Percentiles rank a stretch among this genome's conserved stretches.
phyloP scores from a whole-genome alignment of 1,284 basidiomycete species.

The Melampsora larici-populina region DNA sequence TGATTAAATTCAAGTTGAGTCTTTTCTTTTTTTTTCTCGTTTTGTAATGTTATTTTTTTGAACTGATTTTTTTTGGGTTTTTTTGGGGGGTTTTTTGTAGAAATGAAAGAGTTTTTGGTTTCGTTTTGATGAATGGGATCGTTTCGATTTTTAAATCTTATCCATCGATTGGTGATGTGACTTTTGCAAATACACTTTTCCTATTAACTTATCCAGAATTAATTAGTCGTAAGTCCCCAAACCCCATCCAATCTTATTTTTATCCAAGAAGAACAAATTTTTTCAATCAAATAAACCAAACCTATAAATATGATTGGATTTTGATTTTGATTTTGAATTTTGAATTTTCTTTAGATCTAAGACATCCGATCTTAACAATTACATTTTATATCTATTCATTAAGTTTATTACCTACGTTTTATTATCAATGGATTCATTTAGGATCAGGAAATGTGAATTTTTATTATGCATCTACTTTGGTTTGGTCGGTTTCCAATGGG shows the following conservation, averaged over 20 bases:
- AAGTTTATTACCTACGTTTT: constrained; percentile 82
- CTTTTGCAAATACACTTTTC: constrained; percentile 73
- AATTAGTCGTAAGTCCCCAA: constrained; percentile 67
- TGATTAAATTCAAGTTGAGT: constrained; percentile 74
- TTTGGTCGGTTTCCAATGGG: constrained; percentile 83
- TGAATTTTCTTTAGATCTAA: constrained; percentile 63
- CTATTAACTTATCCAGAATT: constrained; percentile 78
- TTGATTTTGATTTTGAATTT: too few species aligned
- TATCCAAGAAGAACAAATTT: too few species aligned
- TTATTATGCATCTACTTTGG: constrained; percentile 91
- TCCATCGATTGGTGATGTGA: constrained; percentile 81
- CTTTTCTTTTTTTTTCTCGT: background rate
- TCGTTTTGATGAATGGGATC: constrained; percentile 72
- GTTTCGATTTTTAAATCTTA: constrained; percentile 86
- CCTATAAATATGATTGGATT: too few species aligned
- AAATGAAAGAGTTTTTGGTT: constrained; percentile 77
- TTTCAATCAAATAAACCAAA: background rate
- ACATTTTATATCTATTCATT: constrained; percentile 79
- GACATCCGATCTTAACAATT: constrained; percentile 78
- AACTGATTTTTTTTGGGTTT: background rate
- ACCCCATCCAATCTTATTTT: too few species aligned
- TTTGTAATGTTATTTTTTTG: background rate
- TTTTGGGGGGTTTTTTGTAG: constrained; percentile 56
- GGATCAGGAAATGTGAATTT: constrained; percentile 98
- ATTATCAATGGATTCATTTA: constrained; percentile 83